Base-by-base conservation (phyloP, 352 stramenopile genomes). In the Phytophthora nicotianae region DNA sequence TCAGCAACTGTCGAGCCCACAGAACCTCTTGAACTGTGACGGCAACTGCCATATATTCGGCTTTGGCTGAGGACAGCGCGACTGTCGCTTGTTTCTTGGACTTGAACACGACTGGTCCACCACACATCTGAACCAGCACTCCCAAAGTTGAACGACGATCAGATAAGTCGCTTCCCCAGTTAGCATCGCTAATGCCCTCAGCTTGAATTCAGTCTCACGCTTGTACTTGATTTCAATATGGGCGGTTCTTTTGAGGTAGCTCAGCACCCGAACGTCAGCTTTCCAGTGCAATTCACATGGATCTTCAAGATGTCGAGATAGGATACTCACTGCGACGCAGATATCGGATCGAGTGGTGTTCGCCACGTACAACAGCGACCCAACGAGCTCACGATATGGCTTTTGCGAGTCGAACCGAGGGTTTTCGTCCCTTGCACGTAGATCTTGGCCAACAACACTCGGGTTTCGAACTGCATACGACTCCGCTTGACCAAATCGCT, bases 261-360 rank as follows among this genome's bases (percentile, higher is more conserved):
- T 47, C 23, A 58, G 9, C 9, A n/a, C 33, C 3, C 33, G 33
- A 40, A 6, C 10, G 3, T 38, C 51, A 50, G 29, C 55, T 21
- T 17, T 33, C 48, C 48, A 65, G 16, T 70, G 55, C 16, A 61
- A 27, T 23, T 70, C 24, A 21, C 55, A 32, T 5, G 48, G 55
- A 20, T 40, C 17, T 7, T 70, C 50, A 5, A 61, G 27, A 24
- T 61, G 29, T 20, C 58, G 63, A 0, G 57, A 67, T 1, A 62
- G 53, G 4, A 23, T 35, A 9, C 13, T 38, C 0, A 66, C 24
- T 10, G 45, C 52, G 21, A 59, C 13, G 14, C 50, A 49, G 13
- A 65, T 65, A 37, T 73, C 65, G 1, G 59, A 52, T 37, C 65
- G 40, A 10, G 53, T 73, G 0, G 46, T 58, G 26, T 73, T 73